Conservation (phyloP, 1,139 yeast species). For the Blastobotrys capitulatus region DNA sequence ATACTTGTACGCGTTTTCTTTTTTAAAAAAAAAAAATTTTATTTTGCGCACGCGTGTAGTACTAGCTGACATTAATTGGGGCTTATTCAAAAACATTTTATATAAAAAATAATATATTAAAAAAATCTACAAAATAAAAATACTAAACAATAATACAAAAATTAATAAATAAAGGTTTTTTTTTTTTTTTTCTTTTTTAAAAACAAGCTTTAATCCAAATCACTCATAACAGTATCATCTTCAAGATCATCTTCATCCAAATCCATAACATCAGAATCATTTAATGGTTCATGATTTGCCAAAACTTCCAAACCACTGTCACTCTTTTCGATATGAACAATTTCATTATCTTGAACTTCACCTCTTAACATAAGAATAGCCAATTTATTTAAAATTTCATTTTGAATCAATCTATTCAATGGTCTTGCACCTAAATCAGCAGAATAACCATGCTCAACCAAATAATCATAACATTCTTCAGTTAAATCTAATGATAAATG, state of each 20-base stretch:
- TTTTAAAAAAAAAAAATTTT: too few species aligned
- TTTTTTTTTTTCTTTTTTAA: too few species aligned
- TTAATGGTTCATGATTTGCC: conserved; percentile 73
- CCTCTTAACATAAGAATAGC: conserved; percentile 87
- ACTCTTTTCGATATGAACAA: conserved; percentile 59
- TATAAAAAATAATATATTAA: too few species aligned
- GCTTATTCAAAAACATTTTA: too few species aligned
- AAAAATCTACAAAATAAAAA: too few species aligned
- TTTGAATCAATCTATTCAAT: conserved; percentile 86
- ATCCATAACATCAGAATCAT: conserved; percentile 51
- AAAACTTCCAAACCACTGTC: conserved; percentile 64
- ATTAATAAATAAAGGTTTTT: not conserved
- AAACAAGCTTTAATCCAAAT: conserved; percentile 9
- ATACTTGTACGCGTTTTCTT: too few species aligned
- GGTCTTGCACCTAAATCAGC: conserved; percentile 97
- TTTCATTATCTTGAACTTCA: conserved; percentile 82
- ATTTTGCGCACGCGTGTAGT: too few species aligned
- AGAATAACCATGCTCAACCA: conserved; percentile 74
- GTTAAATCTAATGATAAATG: conserved; percentile 63
- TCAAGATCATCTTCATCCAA: conserved; percentile 51
- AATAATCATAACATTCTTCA: conserved; percentile 70
- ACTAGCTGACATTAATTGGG: too few species aligned
- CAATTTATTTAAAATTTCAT: conserved; percentile 75
- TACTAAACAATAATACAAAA: too few species aligned
- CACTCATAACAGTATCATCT: conserved; percentile 14